phyloP scores from a whole-genome alignment of 441 rosid genomes.

The Adansonia grandidieri region DNA sequence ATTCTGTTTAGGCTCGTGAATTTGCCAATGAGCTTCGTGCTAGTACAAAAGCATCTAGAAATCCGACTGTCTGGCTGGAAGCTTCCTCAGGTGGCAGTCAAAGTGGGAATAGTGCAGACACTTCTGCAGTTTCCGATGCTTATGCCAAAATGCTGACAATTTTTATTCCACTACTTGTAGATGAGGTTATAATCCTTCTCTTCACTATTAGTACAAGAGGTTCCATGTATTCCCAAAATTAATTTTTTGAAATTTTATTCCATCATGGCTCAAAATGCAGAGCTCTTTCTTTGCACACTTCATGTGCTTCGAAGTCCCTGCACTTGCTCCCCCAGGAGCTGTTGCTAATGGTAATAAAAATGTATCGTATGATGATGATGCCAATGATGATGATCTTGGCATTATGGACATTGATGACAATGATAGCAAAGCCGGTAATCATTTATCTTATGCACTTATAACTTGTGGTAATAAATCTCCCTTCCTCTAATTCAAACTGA shows the following conservation, averaged over 20 bases:
- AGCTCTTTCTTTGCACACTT: slow-evolving; percentile 99
- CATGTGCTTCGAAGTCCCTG: slow-evolving; percentile 99
- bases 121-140: slow-evolving; percentile 94
- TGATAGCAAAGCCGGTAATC: slow-evolving; percentile 73
- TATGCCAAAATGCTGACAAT: slow-evolving; percentile 99
- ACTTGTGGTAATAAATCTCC: slow-evolving; percentile 26
- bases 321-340: slow-evolving; percentile 92
- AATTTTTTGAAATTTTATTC: slow-evolving; percentile 26
- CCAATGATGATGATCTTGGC: slow-evolving; percentile 85
- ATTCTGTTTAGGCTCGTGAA: slow-evolving; percentile 86
- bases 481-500: slow-evolving; percentile 23
- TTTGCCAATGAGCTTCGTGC: slow-evolving; percentile 99
- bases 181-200: slow-evolving; percentile 65
- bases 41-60: slow-evolving; percentile 96
- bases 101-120: slow-evolving; percentile 71
- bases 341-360: slow-evolving; percentile 62
- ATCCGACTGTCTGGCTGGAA: slow-evolving; percentile 97
- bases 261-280: slow-evolving; percentile 54
- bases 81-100: slow-evolving; percentile 85
- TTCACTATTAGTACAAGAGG: slow-evolving; percentile 94
- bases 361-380: slow-evolving; percentile 57
- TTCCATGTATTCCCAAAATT: slow-evolving; percentile 24
- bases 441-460: slow-evolving; percentile 26
- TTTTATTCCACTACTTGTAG: slow-evolving; percentile 96
- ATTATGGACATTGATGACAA: slow-evolving; percentile 96